Percentiles rank a stretch among this genome's conserved stretches.
phyloP scores from a whole-genome alignment of 2,329 filamentous ascomycete species.

The Metarhizium rileyi region DNA sequence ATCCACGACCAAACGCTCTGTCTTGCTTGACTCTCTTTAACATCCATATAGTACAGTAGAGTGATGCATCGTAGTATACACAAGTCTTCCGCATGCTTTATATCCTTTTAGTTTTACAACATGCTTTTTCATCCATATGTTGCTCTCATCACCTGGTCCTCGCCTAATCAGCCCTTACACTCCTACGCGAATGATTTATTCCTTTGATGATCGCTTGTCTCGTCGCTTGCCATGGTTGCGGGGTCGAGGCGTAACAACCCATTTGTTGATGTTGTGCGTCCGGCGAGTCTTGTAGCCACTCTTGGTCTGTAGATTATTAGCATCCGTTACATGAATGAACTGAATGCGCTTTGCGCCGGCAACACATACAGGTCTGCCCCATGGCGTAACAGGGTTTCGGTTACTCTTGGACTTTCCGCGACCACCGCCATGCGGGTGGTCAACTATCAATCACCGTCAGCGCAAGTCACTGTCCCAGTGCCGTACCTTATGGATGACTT shows the following conservation, averaged over 20 bases:
- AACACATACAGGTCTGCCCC: constrained; percentile 80
- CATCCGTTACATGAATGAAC: background rate
- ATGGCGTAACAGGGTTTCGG: constrained; percentile 86
- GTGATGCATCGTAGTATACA: constrained; percentile 4
- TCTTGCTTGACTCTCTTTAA: background rate
- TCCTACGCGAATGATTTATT: constrained; percentile 9
- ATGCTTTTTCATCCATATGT: background rate
- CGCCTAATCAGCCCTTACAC: background rate
- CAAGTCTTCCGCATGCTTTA: background rate
- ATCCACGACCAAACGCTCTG: background rate
- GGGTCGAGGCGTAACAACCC: constrained; percentile 71
- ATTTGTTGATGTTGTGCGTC: constrained; percentile 84
- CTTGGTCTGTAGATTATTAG: constrained; percentile 48
- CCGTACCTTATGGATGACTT: constrained; percentile 19
- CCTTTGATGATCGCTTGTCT: constrained; percentile 42
- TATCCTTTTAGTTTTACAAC: background rate
- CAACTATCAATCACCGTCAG: constrained; percentile 38
- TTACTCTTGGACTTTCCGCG: constrained; percentile 99
- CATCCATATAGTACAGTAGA: constrained; percentile 1
- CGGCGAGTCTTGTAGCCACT: constrained; percentile 85
- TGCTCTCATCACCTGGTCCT: background rate
- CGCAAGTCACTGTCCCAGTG: background rate
- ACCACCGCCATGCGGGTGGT: constrained; percentile 98
- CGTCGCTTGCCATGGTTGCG: constrained; percentile 89
- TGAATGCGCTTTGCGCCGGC: background rate